Evolutionary conservation across 495 filamentous ascomycete genomes (phyloP).

Genomic region (Hyaloscypha bicolor): DNA sequence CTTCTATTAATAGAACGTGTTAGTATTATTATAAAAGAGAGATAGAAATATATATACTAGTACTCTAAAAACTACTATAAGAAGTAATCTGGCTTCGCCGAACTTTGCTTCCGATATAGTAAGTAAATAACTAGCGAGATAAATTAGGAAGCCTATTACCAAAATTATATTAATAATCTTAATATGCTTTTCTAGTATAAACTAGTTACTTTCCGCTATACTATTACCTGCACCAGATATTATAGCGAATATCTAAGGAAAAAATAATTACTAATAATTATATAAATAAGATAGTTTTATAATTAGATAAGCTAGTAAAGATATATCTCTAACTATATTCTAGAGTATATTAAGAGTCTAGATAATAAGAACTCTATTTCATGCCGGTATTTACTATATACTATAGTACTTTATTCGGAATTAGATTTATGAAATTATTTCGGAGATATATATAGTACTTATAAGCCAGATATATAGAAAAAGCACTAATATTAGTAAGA

Average conservation of each 20-base stretch:
- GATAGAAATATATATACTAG: conserved; percentile 27
- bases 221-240: conserved; percentile 26
- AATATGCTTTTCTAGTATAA: conserved; percentile 29
- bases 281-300: too few species aligned
- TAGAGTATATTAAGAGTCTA: conserved; percentile 19
- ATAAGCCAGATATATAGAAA: conserved; percentile 20
- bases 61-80: conserved; percentile 27
- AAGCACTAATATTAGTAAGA: conserved; percentile 23
- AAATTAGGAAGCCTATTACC: conserved; percentile 30
- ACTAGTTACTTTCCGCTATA: conserved; percentile 26
- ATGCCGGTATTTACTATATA: conserved; percentile 18
- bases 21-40: conserved; percentile 23
- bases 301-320: too few species aligned
- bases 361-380: conserved; percentile 1
- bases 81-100: conserved; percentile 25
- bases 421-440: conserved; percentile 24
- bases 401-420: conserved; percentile 25
- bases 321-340: too few species aligned
- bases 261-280: conserved; percentile 19
- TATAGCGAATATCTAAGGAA: conserved; percentile 21
- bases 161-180: conserved; percentile 27
- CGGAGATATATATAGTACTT: conserved; percentile 26
- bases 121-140: conserved; percentile 23
- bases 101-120: conserved; percentile 28
- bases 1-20: conserved; percentile 26